Evolutionary conservation across 495 filamentous ascomycete species (phyloP), one percentile per base, ranked within the genome.

Genomic region (Podospora conica): DNA sequence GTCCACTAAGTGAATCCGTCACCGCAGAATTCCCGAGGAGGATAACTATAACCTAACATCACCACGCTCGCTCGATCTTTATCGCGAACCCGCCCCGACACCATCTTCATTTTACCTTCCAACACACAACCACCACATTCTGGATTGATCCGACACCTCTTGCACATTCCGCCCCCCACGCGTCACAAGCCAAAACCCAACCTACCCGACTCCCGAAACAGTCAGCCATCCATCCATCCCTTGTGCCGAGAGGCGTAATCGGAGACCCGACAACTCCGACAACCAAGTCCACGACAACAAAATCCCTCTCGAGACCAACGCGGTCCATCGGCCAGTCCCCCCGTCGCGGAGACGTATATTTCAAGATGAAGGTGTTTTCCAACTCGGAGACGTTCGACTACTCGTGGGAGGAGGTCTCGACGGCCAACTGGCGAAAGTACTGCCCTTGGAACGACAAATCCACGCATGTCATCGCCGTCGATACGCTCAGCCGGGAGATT

Each of bases 401-500:
- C 82, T 93, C 92, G 25, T 98, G 95, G 94, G 90, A 93, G 70
- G 96, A 97, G 77, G 96, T 98, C 33, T 96, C 93, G n/a, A 91
- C 92, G n/a, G 92, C 90, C 70, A 98, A 98, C 84, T 98, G 95
- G 95, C 88, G 88, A 59, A 98, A 98, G 78, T 98, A 98, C 81
- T 96, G 91, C 76, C 92, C 93, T 31, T 97, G 95, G 95, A 98
- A 98, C 80, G 87, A 97, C 69, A 93, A 96, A 77, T 91, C 89
- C 1, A 90, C 91, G 27, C 95, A 98, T 76, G 95, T 98, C 57
- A 84, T 96, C 63, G 92, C 91, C 68, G 96, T 98, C 66, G 95
- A 98, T 79, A 98, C 94, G 4, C 75, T 98, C 64, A 89, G 87
- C 53, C 88, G 96, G 48, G 75, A 73, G n/a, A 84, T 98, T 61